These are phyloP conservation scores for Ceratocystiopsis sp. DNA, from an alignment of 2,329 filamentous ascomycete genomes.

Conservation along the genomic window DNA sequence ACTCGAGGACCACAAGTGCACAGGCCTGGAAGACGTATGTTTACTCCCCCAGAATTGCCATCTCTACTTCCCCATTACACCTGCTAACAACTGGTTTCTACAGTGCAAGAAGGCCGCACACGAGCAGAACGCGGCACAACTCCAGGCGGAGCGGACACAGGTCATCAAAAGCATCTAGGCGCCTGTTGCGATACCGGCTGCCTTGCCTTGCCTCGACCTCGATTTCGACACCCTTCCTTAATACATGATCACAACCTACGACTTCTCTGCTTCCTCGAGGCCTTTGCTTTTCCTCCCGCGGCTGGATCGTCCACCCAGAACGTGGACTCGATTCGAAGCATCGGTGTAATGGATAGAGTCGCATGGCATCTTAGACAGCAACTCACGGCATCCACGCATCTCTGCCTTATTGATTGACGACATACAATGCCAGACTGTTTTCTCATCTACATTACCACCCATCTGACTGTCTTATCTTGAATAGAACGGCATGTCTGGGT, in stretches of 20 bases:
- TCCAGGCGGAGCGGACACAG: conserved; percentile 83
- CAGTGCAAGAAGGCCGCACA: conserved; percentile 94
- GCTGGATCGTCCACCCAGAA: no score
- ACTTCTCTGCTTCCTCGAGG: no score
- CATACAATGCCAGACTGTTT: no score
- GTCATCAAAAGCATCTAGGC: conserved; percentile 77
- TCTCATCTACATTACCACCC: no score
- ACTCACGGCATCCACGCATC: no score
- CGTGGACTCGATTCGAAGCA: no score
- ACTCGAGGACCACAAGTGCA: conserved; percentile 87
- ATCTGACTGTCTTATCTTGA: background rate
- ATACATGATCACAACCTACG: background rate
- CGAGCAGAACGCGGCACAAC: conserved; percentile 79
- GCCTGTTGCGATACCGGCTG: no score
- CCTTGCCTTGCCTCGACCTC: no score
- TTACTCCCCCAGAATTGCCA: background rate
- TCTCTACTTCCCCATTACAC: background rate
- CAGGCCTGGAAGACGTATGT: conserved; percentile 72
- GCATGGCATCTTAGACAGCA: no score
- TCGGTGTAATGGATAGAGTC: no score
- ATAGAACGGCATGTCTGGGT: conserved; percentile 2
- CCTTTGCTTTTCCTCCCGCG: no score
- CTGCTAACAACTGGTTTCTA: conserved; percentile 2
- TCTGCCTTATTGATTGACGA: no score
- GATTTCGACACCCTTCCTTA: background rate